Conservation (phyloP, 2,329 filamentous ascomycete genomes). For the Berkeleyomyces rouxiae region DNA sequence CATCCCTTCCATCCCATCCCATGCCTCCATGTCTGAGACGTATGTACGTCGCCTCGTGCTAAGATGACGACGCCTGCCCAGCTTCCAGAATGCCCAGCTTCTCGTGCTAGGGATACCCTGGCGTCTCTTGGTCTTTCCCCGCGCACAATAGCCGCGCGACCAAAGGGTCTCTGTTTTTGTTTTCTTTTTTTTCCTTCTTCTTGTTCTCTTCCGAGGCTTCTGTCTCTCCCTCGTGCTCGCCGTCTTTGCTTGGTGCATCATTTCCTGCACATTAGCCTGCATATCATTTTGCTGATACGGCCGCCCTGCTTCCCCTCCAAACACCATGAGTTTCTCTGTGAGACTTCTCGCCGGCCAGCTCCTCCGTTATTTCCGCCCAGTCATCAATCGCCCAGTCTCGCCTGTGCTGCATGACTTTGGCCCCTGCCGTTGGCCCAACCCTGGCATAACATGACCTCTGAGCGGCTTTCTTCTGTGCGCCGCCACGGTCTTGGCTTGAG, state of each 20-base stretch:
- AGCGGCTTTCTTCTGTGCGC: no score
- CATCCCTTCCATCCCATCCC: neutral
- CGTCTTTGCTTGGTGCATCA: neutral
- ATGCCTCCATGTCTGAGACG: neutral
- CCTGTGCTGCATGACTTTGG: no score
- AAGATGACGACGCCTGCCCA: neutral
- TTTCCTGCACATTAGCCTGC: no score
- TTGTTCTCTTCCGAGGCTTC: neutral
- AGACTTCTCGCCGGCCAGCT: neutral
- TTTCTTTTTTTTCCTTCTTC: neutral
- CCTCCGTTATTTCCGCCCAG: neutral
- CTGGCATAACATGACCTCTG: no score
- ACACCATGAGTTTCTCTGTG: neutral
- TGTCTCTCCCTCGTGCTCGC: neutral
- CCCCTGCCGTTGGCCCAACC: no score
- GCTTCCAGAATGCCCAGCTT: neutral
- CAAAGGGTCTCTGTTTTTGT: neutral
- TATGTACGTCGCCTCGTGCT: neutral
- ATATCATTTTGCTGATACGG: neutral
- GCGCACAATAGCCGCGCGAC: neutral
- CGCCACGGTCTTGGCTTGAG: no score
- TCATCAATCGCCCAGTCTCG: no score
- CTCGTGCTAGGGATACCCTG: neutral
- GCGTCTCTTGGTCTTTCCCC: neutral
- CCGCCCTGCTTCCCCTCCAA: neutral